phyloP scores from a whole-genome alignment of 345 rosid genomes.

The Arabis hirsuta region DNA sequence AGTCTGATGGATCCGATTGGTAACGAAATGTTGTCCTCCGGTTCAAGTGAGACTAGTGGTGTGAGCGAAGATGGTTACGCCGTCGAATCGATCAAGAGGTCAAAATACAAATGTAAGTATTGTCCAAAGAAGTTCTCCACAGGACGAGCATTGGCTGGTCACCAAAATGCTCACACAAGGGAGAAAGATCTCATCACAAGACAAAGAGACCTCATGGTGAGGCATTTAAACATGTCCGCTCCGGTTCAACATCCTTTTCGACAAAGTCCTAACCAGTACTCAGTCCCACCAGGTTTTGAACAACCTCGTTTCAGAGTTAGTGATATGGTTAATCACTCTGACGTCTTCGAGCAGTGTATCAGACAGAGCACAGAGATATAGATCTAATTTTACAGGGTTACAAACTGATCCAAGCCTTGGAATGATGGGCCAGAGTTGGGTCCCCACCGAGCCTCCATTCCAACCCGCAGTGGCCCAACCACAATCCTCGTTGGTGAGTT shows the following conservation, averaged over 20 bases:
- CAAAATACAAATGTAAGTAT: constrained; percentile 6
- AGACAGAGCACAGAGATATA: background rate
- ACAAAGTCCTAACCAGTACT: background rate
- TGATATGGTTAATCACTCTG: too few relatives aligned
- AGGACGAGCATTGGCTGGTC: constrained; percentile 31
- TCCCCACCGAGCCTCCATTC: background rate
- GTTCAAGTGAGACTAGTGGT: background rate
- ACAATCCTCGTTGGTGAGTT: background rate
- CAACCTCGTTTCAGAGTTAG: background rate
- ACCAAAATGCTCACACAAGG: constrained; percentile 33
- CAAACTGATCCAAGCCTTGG: background rate
- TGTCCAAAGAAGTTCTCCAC: background rate
- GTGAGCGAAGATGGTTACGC: background rate
- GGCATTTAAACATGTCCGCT: background rate
- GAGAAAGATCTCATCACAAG: background rate
- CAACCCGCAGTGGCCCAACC: constrained; percentile 2
- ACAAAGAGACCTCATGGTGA: background rate
- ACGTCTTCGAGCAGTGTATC: background rate
- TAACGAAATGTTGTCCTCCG: background rate
- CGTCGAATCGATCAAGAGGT: background rate
- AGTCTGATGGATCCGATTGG: background rate
- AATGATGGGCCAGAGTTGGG: background rate
- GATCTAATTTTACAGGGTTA: background rate
- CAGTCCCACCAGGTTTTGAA: constrained; percentile 17
- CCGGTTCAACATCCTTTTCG: background rate